A percentile compares a stretch with the other conserved stretches of the same genome.
Conservation (phyloP, 345 rosid species). For the Syzygium jambos region DNA sequence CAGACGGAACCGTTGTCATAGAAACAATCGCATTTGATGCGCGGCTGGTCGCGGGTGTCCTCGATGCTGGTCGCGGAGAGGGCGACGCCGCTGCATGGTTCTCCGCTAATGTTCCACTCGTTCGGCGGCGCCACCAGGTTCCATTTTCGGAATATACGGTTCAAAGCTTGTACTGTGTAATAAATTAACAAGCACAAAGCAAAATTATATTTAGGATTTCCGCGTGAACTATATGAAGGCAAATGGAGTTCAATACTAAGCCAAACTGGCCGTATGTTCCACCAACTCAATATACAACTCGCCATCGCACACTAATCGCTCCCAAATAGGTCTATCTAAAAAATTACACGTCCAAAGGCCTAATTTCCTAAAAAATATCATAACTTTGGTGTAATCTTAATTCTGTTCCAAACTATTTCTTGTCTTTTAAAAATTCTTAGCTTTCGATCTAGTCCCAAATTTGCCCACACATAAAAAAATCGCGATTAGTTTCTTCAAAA, state of each 20-base stretch:
- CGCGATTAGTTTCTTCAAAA: too few relatives aligned
- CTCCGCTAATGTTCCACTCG: slow-evolving; percentile 21
- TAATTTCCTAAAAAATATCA: too few relatives aligned
- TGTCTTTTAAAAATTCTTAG: too few relatives aligned
- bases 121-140: neutral
- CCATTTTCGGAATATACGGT: slow-evolving; percentile 14
- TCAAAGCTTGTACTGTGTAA: slow-evolving; percentile 13
- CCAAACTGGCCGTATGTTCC: neutral
- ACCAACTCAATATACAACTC: too few relatives aligned
- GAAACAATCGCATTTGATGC: slow-evolving; percentile 17
- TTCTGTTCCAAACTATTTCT: too few relatives aligned
- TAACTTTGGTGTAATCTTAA: too few relatives aligned
- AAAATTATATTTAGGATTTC: neutral
- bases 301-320: too few relatives aligned
- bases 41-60: slow-evolving; percentile 2
- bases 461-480: too few relatives aligned
- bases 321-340: neutral
- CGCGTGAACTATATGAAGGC: neutral
- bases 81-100: slow-evolving; percentile 15
- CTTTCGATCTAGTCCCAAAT: too few relatives aligned
- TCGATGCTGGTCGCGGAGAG: neutral
- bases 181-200: neutral
- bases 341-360: too few relatives aligned
- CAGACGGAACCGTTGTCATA: slow-evolving; percentile 11
- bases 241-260: neutral